A percentile compares a stretch with the other conserved stretches of the same genome.
These are phyloP conservation scores for Biscogniauxia mediterranea DNA, from an alignment of 2,329 filamentous ascomycete genomes.

Conservation along the genomic window DNA sequence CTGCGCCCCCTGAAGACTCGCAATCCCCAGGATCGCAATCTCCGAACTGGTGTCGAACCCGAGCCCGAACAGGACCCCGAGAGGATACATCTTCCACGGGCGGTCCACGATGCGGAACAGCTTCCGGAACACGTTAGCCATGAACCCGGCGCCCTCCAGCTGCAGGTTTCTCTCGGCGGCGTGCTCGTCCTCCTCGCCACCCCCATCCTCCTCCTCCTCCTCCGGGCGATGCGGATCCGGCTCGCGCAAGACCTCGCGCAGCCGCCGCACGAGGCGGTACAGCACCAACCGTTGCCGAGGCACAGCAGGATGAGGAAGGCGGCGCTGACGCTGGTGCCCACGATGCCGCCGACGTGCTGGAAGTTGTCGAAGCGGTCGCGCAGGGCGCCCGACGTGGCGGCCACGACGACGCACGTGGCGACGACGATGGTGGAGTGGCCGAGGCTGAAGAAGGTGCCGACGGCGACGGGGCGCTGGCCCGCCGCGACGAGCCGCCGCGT, in stretches of 20 bases:
- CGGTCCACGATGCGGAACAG: slow-evolving; percentile 73
- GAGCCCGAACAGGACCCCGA: slow-evolving; percentile 80
- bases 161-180: slow-evolving; percentile 54
- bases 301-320: slow-evolving; percentile 80
- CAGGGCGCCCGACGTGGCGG: slow-evolving; percentile 83
- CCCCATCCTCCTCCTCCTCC: slow-evolving; percentile 19
- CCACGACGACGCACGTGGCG: slow-evolving; percentile 86
- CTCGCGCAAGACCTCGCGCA: slow-evolving; percentile 58
- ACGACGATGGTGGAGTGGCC: slow-evolving; percentile 93
- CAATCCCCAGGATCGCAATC: slow-evolving; percentile 87
- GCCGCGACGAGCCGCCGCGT: slow-evolving; percentile 84
- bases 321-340: slow-evolving; percentile 85
- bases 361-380: slow-evolving; percentile 79
- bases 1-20: slow-evolving; percentile 78
- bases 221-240: slow-evolving; percentile 33
- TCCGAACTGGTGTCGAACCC: slow-evolving; percentile 96
- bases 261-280: slow-evolving; percentile 68
- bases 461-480: slow-evolving; percentile 82
- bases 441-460: slow-evolving; percentile 91
- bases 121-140: slow-evolving; percentile 68
- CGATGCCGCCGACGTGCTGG: slow-evolving; percentile 76
- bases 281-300: slow-evolving; percentile 83
- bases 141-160: slow-evolving; percentile 73
- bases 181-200: slow-evolving; percentile 19
- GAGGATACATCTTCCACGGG: slow-evolving; percentile 69